Evolutionary conservation across 148 eudicot genomes (phyloP).

Genomic region (Talinum fruticosum): DNA sequence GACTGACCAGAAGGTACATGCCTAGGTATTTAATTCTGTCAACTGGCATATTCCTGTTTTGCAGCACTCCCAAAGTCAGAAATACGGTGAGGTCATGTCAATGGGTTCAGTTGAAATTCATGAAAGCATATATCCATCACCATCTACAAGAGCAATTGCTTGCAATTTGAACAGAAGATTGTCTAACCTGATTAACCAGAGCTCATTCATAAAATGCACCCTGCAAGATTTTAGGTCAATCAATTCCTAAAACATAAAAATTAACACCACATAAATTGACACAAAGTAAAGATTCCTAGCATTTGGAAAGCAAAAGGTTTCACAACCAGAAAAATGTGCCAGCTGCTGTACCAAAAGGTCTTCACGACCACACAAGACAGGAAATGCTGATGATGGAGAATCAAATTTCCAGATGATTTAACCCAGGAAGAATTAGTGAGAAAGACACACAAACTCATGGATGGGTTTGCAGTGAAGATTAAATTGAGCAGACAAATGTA

Average conservation of each 20-base stretch:
- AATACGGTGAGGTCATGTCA: neutral
- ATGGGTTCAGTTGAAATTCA: neutral
- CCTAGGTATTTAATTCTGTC: neutral
- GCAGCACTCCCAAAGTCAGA: neutral
- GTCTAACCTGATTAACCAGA: too few species aligned
- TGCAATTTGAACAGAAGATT: neutral
- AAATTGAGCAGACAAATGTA: neutral
- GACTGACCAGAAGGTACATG: neutral
- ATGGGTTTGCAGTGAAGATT: neutral
- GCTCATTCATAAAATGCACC: too few species aligned
- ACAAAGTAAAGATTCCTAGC: neutral
- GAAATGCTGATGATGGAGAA: neutral
- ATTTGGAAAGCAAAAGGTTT: slow-evolving; percentile 36
- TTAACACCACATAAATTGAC: neutral
- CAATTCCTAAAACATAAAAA: neutral
- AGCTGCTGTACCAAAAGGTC: too few species aligned
- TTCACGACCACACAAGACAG: too few species aligned
- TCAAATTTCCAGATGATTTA: neutral
- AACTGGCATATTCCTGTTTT: too few species aligned
- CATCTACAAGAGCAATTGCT: neutral
- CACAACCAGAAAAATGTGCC: neutral
- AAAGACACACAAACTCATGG: neutral
- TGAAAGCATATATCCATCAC: neutral
- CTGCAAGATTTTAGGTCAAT: neutral
- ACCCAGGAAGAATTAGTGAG: neutral